Percentiles rank a stretch among this genome's conserved stretches.
phyloP scores from a whole-genome alignment of 768 basidiomycete genomes.

The Tephrocybe rancida region DNA sequence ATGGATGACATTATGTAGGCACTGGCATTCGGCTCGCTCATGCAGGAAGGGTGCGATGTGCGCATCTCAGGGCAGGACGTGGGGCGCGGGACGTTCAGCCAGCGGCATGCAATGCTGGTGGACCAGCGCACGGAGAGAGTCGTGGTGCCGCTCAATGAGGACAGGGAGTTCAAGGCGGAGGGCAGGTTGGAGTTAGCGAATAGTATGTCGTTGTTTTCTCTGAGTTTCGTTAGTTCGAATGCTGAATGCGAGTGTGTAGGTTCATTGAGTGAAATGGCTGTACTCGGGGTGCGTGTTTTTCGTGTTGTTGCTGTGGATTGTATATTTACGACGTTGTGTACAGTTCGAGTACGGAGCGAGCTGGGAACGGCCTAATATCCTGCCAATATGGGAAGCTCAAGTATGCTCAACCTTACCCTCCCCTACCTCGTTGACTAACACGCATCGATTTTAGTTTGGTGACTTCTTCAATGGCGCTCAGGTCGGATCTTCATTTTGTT shows the following conservation, averaged over 20 bases:
- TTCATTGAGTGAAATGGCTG: slow-evolving; percentile 88
- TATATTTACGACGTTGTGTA: not conserved
- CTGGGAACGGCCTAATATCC: slow-evolving; percentile 81
- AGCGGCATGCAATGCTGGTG: slow-evolving; percentile 90
- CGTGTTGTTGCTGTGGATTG: not conserved
- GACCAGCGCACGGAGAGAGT: slow-evolving; percentile 84
- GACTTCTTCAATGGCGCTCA: slow-evolving; percentile 94
- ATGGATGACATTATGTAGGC: slow-evolving; percentile 45
- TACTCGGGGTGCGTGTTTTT: slow-evolving; percentile 67
- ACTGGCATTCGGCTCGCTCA: slow-evolving; percentile 84
- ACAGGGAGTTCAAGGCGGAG: slow-evolving; percentile 57
- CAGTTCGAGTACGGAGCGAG: slow-evolving; percentile 91
- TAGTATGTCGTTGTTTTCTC: slow-evolving; percentile 48
- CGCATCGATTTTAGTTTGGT: slow-evolving; percentile 59
- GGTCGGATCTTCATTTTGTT: slow-evolving; percentile 26
- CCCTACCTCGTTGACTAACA: not conserved
- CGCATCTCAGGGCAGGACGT: slow-evolving; percentile 94
- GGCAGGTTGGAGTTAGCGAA: slow-evolving; percentile 87
- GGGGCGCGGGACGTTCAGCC: slow-evolving; percentile 88
- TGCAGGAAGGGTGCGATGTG: slow-evolving; percentile 81
- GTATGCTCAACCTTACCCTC: slow-evolving; percentile 30
- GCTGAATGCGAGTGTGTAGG: slow-evolving; percentile 40
- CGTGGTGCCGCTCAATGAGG: slow-evolving; percentile 80
- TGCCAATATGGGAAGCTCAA: slow-evolving; percentile 94
- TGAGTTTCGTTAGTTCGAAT: not conserved